A percentile compares a stretch with the other conserved stretches of the same genome.
phyloP scores from a whole-genome alignment of 1,139 yeast species.

The Kurtzmaniella natalensis region DNA sequence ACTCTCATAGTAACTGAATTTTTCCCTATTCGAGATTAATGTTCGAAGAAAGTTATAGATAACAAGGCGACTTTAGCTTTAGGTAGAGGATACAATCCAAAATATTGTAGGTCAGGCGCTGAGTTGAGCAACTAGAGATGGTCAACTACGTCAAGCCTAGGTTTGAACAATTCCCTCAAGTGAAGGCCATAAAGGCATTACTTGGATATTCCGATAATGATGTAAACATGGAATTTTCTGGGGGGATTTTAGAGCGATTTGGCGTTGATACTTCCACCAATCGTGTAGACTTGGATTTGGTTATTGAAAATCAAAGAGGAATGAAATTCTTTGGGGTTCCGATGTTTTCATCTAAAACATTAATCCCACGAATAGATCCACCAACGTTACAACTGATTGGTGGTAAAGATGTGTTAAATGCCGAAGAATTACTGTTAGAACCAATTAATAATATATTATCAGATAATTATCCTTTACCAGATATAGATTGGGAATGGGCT shows the following conservation, averaged over 20 bases:
- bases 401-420: conserved; percentile 20
- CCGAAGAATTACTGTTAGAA: conserved; percentile 10
- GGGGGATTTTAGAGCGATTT: neutral
- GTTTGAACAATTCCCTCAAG: conserved; percentile 11
- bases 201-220: conserved; percentile 2
- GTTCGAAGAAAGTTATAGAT: too few species aligned
- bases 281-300: conserved; percentile 27
- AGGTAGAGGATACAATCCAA: too few species aligned
- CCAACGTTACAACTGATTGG: conserved; percentile 37
- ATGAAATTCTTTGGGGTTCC: conserved; percentile 62
- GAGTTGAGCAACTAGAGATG: neutral
- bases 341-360: conserved; percentile 49
- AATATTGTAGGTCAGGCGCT: too few species aligned
- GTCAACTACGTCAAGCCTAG: conserved; percentile 5
- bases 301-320: conserved; percentile 72
- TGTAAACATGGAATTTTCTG: neutral
- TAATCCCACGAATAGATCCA: conserved; percentile 61
- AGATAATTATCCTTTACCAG: conserved; percentile 56
- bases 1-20: too few species aligned
- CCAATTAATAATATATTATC: conserved; percentile 19
- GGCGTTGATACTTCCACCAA: neutral
- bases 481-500: conserved; percentile 63
- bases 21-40: too few species aligned
- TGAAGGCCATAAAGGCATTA: conserved; percentile 8
- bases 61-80: too few species aligned